phyloP scores from a whole-genome alignment of 225 moss, liverwort and hornwort genomes.

The Bryum argenteum region DNA sequence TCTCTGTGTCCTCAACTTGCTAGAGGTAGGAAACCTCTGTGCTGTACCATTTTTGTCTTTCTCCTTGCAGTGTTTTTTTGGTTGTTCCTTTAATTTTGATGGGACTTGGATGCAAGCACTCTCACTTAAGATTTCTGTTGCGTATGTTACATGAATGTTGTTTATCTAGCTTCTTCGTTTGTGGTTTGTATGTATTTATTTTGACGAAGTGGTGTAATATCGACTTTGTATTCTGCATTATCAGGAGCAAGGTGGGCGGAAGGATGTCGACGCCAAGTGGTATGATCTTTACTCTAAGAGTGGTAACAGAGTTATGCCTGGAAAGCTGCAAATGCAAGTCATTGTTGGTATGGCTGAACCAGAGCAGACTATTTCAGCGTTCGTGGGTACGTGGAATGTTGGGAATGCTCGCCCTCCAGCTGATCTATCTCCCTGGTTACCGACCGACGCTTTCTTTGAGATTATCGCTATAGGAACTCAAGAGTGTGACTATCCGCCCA shows the following conservation, averaged over 20 bases:
- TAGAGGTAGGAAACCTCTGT: constrained; percentile 50
- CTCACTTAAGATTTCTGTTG: neutral
- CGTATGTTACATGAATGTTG: neutral
- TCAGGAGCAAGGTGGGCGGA: constrained; percentile 59
- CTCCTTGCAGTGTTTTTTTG: neutral
- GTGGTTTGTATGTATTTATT: constrained; percentile 7
- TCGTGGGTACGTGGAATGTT: constrained; percentile 97
- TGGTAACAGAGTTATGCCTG: constrained; percentile 75
- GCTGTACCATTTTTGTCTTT: constrained; percentile 22
- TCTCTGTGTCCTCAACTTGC: constrained; percentile 64
- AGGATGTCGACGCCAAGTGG: constrained; percentile 74
- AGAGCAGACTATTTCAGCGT: constrained; percentile 84
- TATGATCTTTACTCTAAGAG: constrained; percentile 84
- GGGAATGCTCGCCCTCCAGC: constrained; percentile 97
- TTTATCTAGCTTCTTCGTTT: constrained; percentile 6
- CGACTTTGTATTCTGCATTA: constrained; percentile 18
- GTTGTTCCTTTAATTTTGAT: neutral
- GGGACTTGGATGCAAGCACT: constrained; percentile 22
- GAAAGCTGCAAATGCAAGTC: constrained; percentile 80
- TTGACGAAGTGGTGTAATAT: constrained; percentile 19
- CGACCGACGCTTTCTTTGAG: constrained; percentile 67
- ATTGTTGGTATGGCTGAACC: constrained; percentile 92
- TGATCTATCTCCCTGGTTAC: constrained; percentile 94
- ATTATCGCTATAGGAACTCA: constrained; percentile 89
- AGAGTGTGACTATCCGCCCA: constrained; percentile 94